phyloP scores from a whole-genome alignment of 2,329 filamentous ascomycete species.

The Fusarium tanahbumbuense region DNA sequence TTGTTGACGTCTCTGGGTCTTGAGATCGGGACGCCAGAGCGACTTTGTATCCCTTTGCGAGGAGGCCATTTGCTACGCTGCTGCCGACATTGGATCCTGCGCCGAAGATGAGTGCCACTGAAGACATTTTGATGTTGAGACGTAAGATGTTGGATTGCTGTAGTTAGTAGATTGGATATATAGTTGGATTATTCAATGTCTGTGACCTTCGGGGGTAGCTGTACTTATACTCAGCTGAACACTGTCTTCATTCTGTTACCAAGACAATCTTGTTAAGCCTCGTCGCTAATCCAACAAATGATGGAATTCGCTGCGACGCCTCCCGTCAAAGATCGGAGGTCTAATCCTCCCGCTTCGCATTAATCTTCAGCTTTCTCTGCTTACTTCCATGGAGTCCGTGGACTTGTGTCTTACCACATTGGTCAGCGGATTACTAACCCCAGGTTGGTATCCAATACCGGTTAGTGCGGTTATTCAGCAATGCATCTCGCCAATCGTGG shows the following conservation, averaged over 20 bases:
- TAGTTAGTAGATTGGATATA: accelerated
- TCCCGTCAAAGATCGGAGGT: not conserved
- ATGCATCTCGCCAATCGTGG: not conserved
- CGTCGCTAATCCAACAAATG: not conserved
- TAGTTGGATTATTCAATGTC: not conserved
- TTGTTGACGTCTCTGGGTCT: not conserved
- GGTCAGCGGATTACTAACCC: constrained; percentile 9
- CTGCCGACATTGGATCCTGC: constrained; percentile 19
- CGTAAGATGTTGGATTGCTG: accelerated
- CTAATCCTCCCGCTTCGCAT: not conserved
- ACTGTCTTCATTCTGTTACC: not conserved
- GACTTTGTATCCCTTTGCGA: constrained; percentile 14
- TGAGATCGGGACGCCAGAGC: constrained; percentile 10
- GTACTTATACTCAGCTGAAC: not conserved
- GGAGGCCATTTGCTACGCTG: constrained; percentile 17
- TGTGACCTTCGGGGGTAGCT: not conserved
- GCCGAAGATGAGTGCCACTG: constrained; percentile 15
- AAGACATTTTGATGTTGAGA: not conserved
- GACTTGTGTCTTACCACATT: not conserved
- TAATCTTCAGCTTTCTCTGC: not conserved
- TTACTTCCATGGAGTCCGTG: not conserved
- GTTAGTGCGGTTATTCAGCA: not conserved
- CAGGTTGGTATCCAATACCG: not conserved
- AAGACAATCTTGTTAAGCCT: not conserved
- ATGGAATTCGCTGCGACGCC: not conserved